These are phyloP conservation scores for Leccinum olivaceopallidum DNA, from an alignment of 768 basidiomycete species.

Conservation along the genomic window DNA sequence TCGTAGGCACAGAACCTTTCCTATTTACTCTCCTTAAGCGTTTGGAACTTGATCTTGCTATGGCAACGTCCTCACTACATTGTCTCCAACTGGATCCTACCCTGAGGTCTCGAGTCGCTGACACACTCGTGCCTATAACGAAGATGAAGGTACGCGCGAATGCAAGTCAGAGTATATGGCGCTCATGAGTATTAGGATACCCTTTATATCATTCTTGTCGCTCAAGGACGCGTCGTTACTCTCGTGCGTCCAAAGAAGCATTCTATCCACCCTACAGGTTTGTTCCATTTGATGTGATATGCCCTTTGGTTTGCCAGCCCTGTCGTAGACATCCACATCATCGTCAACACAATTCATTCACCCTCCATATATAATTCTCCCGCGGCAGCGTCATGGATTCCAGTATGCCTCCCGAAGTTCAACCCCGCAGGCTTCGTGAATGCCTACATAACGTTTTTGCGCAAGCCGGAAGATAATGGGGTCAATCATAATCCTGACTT, in stretches of 20 bases:
- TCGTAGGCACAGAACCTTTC: slow-evolving; percentile 80
- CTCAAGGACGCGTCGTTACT: slow-evolving; percentile 76
- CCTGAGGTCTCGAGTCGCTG: slow-evolving; percentile 74
- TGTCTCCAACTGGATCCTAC: slow-evolving; percentile 74
- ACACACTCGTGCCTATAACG: slow-evolving; percentile 73
- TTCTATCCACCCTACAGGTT: slow-evolving; percentile 92
- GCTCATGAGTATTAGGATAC: slow-evolving; percentile 59
- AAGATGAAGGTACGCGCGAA: slow-evolving; percentile 70
- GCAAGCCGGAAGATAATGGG: slow-evolving; percentile 36
- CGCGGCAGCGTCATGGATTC: slow-evolving; percentile 88
- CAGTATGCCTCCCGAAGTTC: slow-evolving; percentile 94
- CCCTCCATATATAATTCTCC: slow-evolving; percentile 78
- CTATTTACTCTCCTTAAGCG: slow-evolving; percentile 68
- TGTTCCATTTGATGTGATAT: slow-evolving; percentile 13
- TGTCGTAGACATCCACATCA: slow-evolving; percentile 75
- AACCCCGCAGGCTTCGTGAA: slow-evolving; percentile 89
- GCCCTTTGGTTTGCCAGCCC: neutral
- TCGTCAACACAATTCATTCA: slow-evolving; percentile 87
- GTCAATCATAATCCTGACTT: neutral
- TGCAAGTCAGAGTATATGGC: neutral
- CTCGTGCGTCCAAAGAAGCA: slow-evolving; percentile 90
- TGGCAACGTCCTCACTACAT: slow-evolving; percentile 77
- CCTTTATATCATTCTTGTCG: slow-evolving; percentile 87
- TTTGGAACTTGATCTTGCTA: slow-evolving; percentile 78
- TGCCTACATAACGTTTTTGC: slow-evolving; percentile 79